A percentile compares a stretch with the other conserved stretches of the same genome.
phyloP scores from a whole-genome alignment of 352 stramenopile species.

The Globisporangium cederbergense region DNA sequence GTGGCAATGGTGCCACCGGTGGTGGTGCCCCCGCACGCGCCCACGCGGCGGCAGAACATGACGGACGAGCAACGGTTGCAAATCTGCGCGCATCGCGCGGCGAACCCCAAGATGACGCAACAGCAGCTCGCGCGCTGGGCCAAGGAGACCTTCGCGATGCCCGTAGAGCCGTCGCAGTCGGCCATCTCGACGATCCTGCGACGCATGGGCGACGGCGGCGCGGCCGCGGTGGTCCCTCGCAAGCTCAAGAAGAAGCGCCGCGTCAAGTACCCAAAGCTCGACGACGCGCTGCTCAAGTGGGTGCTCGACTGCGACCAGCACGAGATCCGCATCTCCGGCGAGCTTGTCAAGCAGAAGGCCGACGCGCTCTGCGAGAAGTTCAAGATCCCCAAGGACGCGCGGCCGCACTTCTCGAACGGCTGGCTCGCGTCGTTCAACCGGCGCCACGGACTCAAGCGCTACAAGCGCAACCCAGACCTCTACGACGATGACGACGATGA shows the following conservation, averaged over 20 bases:
- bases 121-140: conserved; percentile 13
- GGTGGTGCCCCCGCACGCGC: neutral
- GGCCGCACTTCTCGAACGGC: conserved; percentile 55
- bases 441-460: conserved; percentile 28
- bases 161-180: conserved; percentile 15
- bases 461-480: conserved; percentile 7
- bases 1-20: neutral
- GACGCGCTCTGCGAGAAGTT: conserved; percentile 35
- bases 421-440: conserved; percentile 59
- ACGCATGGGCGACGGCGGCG: neutral
- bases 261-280: conserved; percentile 53
- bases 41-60: conserved; percentile 5
- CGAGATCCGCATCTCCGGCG: conserved; percentile 22
- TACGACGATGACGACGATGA: neutral
- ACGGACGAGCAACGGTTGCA: conserved; percentile 8
- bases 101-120: conserved; percentile 19
- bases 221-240: neutral
- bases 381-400: conserved; percentile 15
- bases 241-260: conserved; percentile 21
- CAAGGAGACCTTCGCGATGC: conserved; percentile 14
- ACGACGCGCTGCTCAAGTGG: conserved; percentile 46
- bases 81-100: conserved; percentile 9
- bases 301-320: conserved; percentile 33
- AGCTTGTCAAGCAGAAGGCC: conserved; percentile 37
- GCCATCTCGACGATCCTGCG: conserved; percentile 15